Conservation (phyloP, 2,329 filamentous ascomycete genomes). For the Fusarium liriodendri region DNA sequence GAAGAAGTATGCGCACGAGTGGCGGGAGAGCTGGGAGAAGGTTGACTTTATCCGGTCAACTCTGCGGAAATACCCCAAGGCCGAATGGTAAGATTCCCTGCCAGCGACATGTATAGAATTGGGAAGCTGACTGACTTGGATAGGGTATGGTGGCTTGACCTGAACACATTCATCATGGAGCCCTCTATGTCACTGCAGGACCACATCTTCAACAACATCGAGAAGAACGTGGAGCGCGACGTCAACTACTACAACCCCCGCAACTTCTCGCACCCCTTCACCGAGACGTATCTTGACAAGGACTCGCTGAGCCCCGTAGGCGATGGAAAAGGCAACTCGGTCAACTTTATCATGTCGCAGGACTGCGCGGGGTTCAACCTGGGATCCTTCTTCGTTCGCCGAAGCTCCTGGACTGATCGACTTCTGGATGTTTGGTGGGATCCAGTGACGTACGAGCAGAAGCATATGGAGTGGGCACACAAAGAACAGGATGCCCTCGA, state of each 20-base stretch:
- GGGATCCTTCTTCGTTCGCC: slow-evolving; percentile 91
- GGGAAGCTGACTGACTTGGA: slow-evolving; percentile 49
- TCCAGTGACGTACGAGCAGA: slow-evolving; percentile 96
- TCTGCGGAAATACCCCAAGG: slow-evolving; percentile 92
- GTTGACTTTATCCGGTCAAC: slow-evolving; percentile 91
- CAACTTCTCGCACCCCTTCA: slow-evolving; percentile 88
- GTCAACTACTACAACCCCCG: slow-evolving; percentile 97
- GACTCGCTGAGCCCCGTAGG: slow-evolving; percentile 78
- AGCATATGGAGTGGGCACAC: slow-evolving; percentile 99
- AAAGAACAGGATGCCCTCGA: slow-evolving; percentile 98
- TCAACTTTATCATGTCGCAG: slow-evolving; percentile 90
- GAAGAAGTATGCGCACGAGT: slow-evolving; percentile 98
- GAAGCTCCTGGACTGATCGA: slow-evolving; percentile 89
- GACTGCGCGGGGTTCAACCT: slow-evolving; percentile 97
- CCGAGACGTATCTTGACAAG: slow-evolving; percentile 79
- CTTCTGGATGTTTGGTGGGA: slow-evolving; percentile 99
- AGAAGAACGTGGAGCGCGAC: slow-evolving; percentile 84
- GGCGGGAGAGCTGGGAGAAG: slow-evolving; percentile 99
- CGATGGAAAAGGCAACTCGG: slow-evolving; percentile 80
- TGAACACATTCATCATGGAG: slow-evolving; percentile 99
- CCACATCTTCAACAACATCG: slow-evolving; percentile 88
- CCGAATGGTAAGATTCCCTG: slow-evolving; percentile 81
- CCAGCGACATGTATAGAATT: neutral
- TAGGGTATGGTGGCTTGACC: slow-evolving; percentile 99
- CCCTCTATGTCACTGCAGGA: slow-evolving; percentile 88